Evolutionary conservation across 2,329 filamentous ascomycete species (phyloP).

Genomic region (Aspergillus sp.): DNA sequence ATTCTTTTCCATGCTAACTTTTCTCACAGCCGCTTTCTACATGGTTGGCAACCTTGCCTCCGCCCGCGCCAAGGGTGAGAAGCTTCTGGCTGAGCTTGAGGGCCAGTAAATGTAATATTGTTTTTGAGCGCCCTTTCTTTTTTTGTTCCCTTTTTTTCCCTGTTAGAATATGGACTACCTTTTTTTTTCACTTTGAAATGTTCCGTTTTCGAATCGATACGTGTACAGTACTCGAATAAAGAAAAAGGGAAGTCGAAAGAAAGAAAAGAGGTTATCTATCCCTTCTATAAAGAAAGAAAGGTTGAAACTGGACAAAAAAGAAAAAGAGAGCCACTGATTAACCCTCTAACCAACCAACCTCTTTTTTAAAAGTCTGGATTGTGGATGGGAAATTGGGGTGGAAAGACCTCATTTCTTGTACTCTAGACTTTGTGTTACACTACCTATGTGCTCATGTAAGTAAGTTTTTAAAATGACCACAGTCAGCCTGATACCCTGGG

Average conservation of each 20-base stretch:
- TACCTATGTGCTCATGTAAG: constrained; percentile 40
- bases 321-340: constrained; percentile 19
- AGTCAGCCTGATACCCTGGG: constrained; percentile 34
- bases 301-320: constrained; percentile 2
- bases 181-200: constrained; percentile 21
- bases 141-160: constrained; percentile 27
- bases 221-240: constrained; percentile 44
- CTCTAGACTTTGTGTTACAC: constrained; percentile 36
- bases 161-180: constrained; percentile 32
- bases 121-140: constrained; percentile 38
- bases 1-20: constrained; percentile 22
- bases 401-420: neutral
- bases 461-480: constrained; percentile 39
- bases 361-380: constrained; percentile 24
- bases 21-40: constrained; percentile 69
- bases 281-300: constrained; percentile 12
- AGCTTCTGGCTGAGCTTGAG: constrained; percentile 97
- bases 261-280: constrained; percentile 19
- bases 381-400: constrained; percentile 18
- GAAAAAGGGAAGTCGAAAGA: constrained; percentile 31
- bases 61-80: constrained; percentile 95
- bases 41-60: constrained; percentile 97
- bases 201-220: constrained; percentile 38
- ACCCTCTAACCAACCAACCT: constrained; percentile 5
- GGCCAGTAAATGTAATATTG: constrained; percentile 49